Conservation (phyloP, 345 rosid species). For the Pistacia integerrima region DNA sequence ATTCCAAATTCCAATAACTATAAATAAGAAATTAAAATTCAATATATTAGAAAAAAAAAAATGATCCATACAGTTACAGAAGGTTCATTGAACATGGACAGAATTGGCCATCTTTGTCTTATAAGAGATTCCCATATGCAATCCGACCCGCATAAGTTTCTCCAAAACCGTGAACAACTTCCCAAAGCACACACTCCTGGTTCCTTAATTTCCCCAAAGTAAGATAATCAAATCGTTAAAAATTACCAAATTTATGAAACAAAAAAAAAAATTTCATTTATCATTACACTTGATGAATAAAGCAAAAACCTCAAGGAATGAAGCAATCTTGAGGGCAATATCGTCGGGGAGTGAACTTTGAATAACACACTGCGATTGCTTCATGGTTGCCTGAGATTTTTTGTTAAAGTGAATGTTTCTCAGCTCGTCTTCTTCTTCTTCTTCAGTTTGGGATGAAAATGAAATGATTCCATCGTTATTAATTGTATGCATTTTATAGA, state of each 20-base stretch:
- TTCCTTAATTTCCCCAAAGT: constrained; percentile 35
- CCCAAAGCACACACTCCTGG: constrained; percentile 63
- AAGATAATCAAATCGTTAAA: background rate
- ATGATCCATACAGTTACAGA: constrained; percentile 3
- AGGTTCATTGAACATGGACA: constrained; percentile 23
- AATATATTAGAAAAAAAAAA: no score
- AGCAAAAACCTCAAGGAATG: constrained; percentile 51
- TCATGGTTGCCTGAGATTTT: constrained; percentile 21
- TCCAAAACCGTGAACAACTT: constrained; percentile 73
- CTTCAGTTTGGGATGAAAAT: background rate
- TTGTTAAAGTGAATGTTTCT: background rate
- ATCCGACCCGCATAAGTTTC: constrained; percentile 62
- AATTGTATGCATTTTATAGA: background rate
- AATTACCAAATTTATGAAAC: background rate
- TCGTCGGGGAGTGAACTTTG: constrained; percentile 54
- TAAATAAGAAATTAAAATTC: no score
- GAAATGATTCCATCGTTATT: background rate
- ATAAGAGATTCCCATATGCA: constrained; percentile 64
- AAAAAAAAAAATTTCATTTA: background rate
- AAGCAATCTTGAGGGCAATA: constrained; percentile 58
- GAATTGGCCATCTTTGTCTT: constrained; percentile 62
- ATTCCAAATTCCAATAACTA: no score
- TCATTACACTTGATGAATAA: background rate
- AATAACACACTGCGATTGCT: constrained; percentile 14
- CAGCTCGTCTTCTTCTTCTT: background rate